Percentiles rank a stretch among this genome's conserved stretches.
Evolutionary conservation across 2,329 filamentous ascomycete species (phyloP).

Genomic region (Purpureocillium takamizusanense): DNA sequence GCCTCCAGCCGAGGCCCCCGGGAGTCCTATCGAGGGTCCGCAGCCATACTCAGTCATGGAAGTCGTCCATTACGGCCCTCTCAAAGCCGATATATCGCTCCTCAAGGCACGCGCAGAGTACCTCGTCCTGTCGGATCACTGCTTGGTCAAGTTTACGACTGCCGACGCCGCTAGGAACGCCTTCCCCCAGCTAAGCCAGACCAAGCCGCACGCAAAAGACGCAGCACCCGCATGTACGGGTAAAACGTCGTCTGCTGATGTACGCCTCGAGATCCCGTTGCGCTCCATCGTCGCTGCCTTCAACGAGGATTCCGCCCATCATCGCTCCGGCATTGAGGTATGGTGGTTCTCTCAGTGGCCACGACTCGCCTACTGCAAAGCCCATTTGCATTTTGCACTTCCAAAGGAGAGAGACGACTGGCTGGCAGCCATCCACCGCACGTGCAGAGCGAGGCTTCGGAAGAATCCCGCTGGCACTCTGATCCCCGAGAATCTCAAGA

Average conservation of each 20-base stretch:
- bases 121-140: conserved; percentile 41
- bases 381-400: conserved; percentile 39
- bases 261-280: conserved; percentile 38
- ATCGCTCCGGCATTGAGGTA: conserved; percentile 43
- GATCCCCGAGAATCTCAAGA: conserved; percentile 36
- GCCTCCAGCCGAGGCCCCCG: conserved; percentile 19
- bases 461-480: conserved; percentile 23
- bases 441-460: conserved; percentile 28
- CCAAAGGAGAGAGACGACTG: conserved; percentile 41
- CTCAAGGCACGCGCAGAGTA: conserved; percentile 41
- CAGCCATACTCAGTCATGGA: conserved; percentile 26
- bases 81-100: conserved; percentile 40
- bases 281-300: conserved; percentile 43
- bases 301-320: conserved; percentile 38
- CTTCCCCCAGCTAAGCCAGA: conserved; percentile 34
- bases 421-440: conserved; percentile 35
- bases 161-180: conserved; percentile 35
- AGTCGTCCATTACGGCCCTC: conserved; percentile 33
- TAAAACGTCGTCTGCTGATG: conserved; percentile 23
- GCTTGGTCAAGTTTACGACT: conserved; percentile 41
- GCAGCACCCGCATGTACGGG: conserved; percentile 13
- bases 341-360: conserved; percentile 44
- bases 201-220: conserved; percentile 10
- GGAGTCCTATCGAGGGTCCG: conserved; percentile 18
- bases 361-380: conserved; percentile 34